A percentile compares a stretch with the other conserved stretches of the same genome.
These are phyloP conservation scores for Ampelomyces quisqualis DNA, from an alignment of 2,329 filamentous ascomycete genomes.

Conservation along the genomic window DNA sequence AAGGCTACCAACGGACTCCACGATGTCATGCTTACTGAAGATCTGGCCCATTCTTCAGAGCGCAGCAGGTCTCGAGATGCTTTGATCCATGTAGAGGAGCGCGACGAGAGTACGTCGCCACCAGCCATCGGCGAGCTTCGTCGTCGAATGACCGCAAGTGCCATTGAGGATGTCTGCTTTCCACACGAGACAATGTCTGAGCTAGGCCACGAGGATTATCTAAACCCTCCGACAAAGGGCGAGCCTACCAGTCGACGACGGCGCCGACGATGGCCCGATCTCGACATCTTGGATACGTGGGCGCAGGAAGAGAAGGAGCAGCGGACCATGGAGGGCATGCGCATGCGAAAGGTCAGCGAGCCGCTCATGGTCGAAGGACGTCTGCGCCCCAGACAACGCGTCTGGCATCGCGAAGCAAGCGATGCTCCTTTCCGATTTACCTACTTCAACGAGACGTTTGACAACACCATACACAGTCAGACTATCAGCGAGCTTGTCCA, in stretches of 20 bases:
- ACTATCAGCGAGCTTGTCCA: conserved; percentile 92
- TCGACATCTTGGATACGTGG: conserved; percentile 84
- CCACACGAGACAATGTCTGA: conserved; percentile 78
- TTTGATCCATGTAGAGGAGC: conserved; percentile 55
- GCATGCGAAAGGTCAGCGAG: conserved; percentile 89
- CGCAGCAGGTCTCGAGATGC: conserved; percentile 44
- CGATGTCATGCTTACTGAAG: conserved; percentile 69
- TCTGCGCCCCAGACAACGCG: conserved; percentile 71
- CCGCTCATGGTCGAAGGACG: conserved; percentile 89
- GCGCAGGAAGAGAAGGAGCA: conserved; percentile 86
- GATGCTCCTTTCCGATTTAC: conserved; percentile 93
- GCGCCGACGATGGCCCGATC: conserved; percentile 77
- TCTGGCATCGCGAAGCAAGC: conserved; percentile 85
- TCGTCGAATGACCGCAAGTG: conserved; percentile 54
- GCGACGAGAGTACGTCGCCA: conserved; percentile 53
- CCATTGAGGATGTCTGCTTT: conserved; percentile 89
- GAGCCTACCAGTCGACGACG: conserved; percentile 48
- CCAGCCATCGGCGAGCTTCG: conserved; percentile 27
- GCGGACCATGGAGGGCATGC: conserved; percentile 71
- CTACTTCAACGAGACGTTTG: conserved; percentile 97
- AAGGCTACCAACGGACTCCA: conserved; percentile 56
- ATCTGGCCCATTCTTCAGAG: conserved; percentile 48
- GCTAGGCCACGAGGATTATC: conserved; percentile 72
- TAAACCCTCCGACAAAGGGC: conserved; percentile 51
- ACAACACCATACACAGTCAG: conserved; percentile 93